phyloP scores from a whole-genome alignment of 2,329 filamentous ascomycete genomes.

The Talaromyces amestolkiae region DNA sequence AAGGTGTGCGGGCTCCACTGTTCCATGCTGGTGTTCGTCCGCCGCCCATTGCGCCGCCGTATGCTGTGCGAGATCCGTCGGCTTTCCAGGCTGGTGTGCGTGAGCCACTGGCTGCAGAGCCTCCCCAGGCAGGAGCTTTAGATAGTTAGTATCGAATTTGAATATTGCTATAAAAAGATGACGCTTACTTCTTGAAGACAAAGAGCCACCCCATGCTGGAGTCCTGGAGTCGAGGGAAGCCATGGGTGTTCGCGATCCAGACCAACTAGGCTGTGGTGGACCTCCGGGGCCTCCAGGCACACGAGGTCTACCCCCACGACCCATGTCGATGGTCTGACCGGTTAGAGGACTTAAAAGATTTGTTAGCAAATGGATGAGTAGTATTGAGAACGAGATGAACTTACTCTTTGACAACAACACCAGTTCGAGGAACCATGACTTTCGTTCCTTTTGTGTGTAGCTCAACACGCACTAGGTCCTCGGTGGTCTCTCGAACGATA shows the following conservation, averaged over 20 bases:
- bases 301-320: slow-evolving; percentile 48
- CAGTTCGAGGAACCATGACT: slow-evolving; percentile 76
- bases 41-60: slow-evolving; percentile 71
- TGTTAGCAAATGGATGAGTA: slow-evolving; percentile 22
- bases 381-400: slow-evolving; percentile 23
- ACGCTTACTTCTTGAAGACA: slow-evolving; percentile 59
- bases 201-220: slow-evolving; percentile 67
- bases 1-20: slow-evolving; percentile 70
- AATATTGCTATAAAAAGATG: background rate
- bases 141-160: slow-evolving; percentile 24
- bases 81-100: slow-evolving; percentile 57
- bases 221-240: slow-evolving; percentile 63
- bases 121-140: slow-evolving; percentile 44
- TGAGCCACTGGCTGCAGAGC: slow-evolving; percentile 33
- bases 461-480: slow-evolving; percentile 81
- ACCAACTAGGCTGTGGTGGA: slow-evolving; percentile 54
- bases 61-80: slow-evolving; percentile 55
- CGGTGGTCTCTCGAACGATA: slow-evolving; percentile 92
- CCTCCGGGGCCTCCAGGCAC: slow-evolving; percentile 46
- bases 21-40: slow-evolving; percentile 75
- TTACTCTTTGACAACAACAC: slow-evolving; percentile 82
- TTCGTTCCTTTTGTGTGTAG: slow-evolving; percentile 93
- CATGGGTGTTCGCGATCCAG: slow-evolving; percentile 68
- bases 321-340: slow-evolving; percentile 73
- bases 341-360: slow-evolving; percentile 53